Evolutionary conservation across 1,284 basidiomycete species (phyloP), one percentile per base, ranked within the genome.

Genomic region (Leccinum griseonigrum): DNA sequence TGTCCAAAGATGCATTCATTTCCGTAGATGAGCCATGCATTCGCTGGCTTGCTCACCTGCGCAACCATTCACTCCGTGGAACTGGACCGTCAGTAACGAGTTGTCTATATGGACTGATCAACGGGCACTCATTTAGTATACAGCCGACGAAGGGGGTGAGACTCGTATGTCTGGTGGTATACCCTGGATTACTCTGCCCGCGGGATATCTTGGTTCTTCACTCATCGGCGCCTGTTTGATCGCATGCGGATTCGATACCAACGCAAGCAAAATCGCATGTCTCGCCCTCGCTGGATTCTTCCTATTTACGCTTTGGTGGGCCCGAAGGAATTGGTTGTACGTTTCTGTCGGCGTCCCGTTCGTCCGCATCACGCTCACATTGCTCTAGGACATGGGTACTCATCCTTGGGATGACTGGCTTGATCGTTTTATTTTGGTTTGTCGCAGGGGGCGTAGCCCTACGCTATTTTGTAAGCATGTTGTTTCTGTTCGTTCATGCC

Each of bases 121-220:
- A 55, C 32, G 52, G 58, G 53, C 34, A 58, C 57, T 64, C 48
- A 66, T 55, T 53, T 28, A 40, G 10, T 60, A 36, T 52, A 54
- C 67, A 92, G 91, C 94, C 36, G 90, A 97, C 70, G 95, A 97
- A 77, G 96, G 95, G 16, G 97, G 97, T 2, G 87, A 90, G 11
- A 98, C 97, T 1, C 81, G 85, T 32, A 98, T 98, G 95, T 87
- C 93, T 40, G 96, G 96, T 29, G 97, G 96, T 1, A 88, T 97
- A 50, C 81, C 87, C 10, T 91, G 90, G 81, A 81, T 97, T 56
- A 93, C 94, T 1, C 81, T 94, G 0, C 93, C 93, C 0, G 94
- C 94, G 1, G 95, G 95, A 40, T 98, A 98, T 74, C 87, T 98
- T 34, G 97, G 97, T 10, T 94, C 91, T 2, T 90, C 90, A 3